Base-by-base conservation (phyloP, 2,329 filamentous ascomycete species). In the Colletotrichum sp. region DNA sequence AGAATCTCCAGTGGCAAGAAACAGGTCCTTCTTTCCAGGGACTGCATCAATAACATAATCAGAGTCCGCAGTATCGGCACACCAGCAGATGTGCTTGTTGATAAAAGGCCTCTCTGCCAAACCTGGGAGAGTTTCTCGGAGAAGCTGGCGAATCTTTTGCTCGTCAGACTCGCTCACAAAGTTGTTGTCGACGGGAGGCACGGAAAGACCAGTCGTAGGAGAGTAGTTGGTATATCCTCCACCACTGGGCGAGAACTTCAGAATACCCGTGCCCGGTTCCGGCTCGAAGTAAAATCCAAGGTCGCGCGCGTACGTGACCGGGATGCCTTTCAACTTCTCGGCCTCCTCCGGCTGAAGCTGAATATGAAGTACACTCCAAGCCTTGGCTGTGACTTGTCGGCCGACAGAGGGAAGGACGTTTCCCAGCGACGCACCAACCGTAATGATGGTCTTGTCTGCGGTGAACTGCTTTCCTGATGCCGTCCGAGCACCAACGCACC, bases 241-340 rank as follows among this genome's bases (percentile, higher is more conserved):
- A 3, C 90, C 90, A 80, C 89, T 87, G 0, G 90, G 90, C 77
- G 90, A 93, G 9, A 93, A 79, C 82, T 93, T 93, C 57, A 93
- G 82, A 5, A 92, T 81, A 22, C 88, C 87, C 0, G 91, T 92
- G 72, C 87, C 86, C 0, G 87, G 88, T 77, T 93, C 91, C 0
- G 92, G 91, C 80, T 93, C 92, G 75, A 93, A 93, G 83, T 92
- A 91, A 84, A 93, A 93, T 0, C 91, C 91, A 0, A 93, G 83
- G 77, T 93, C 92, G 2, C 91, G 88, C 1, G 89, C 89, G 69
- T 92, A 92, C 0, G 89, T 91, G 1, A 92, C 90, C 0, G 92
- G 91, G 8, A 93, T 91, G 4, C 89, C 89, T 4, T 88, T 87
- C 3, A 93, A 86, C 7, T 82, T 83, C 7, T 87, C 85, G 0